Evolutionary conservation across 306 rosid species (phyloP), one percentile per base, ranked within the genome.

Genomic region (Medicago arabica): DNA sequence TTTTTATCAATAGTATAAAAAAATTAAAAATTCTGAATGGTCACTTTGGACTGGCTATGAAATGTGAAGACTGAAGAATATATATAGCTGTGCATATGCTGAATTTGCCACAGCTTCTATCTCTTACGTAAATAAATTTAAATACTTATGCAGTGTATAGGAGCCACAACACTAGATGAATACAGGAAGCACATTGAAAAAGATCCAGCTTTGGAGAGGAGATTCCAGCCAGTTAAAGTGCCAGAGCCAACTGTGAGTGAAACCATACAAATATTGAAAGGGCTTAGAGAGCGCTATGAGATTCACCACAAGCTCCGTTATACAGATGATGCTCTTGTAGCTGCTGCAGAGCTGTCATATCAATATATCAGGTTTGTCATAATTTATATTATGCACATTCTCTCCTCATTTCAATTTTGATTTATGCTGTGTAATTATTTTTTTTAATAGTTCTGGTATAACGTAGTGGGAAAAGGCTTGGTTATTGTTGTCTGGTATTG

Each of bases 301-400:
- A 87, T 92, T 79, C 98, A 94, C 75, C 97, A 94, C 91, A 94
- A 94, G 84, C 98, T 94, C 75, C 95, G 93, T 10, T 94, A 94
- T 67, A 92, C 97, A 1, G 98, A 94, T 77, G 97, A 94, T 47
- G 91, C 98, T 50, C 86, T 94, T 61, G 85, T 90, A 53, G 83
- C 97, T 78, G 98, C 98, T 68, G 98, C 98, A 3, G 89, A 85
- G 83, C 83, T 94, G 67, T 94, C 98, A 7, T 79, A 94, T 75
- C 98, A 94, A 85, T 94, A 94, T 87, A 92, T 94, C 82, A 94
- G 98, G 98, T 91, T 85, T 73, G 72, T 36, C 38, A 17, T 59
- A 3, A 34, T 39, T 53, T 44, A 17, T 15, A 34, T 25, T 65
- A 38, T 74, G 57, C 18, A 44, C 44, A 55, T 69, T 51, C 23